These are phyloP conservation scores for Gentiana macrophylla DNA, from an alignment of 257 asterid genomes.

Conservation along the genomic window DNA sequence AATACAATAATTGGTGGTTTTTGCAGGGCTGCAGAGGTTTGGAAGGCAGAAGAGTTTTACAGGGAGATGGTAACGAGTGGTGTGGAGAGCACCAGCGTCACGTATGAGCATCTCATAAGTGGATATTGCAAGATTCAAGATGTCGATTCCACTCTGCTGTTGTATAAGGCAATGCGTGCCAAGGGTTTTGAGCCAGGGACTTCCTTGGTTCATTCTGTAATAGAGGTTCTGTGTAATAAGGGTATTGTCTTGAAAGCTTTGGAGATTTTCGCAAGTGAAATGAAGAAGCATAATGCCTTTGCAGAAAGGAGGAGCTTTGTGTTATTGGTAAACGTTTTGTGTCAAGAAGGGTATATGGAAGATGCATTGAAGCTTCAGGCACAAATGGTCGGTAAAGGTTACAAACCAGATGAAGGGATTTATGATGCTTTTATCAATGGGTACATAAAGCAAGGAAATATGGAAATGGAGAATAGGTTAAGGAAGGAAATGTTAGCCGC, in stretches of 20 bases:
- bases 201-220: conserved; percentile 37
- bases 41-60: conserved; percentile 57
- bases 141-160: conserved; percentile 30
- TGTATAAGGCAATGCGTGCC: conserved; percentile 57
- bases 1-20: conserved; percentile 65
- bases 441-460: conserved; percentile 40
- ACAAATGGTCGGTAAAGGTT: conserved; percentile 69
- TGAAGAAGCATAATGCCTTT: conserved; percentile 32
- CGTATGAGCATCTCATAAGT: conserved; percentile 57
- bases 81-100: conserved; percentile 43
- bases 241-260: conserved; percentile 31
- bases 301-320: conserved; percentile 44
- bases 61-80: conserved; percentile 56
- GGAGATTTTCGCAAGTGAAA: conserved; percentile 24
- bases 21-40: conserved; percentile 45
- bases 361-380: conserved; percentile 67
- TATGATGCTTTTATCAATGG: conserved; percentile 57
- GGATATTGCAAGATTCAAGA: conserved; percentile 54
- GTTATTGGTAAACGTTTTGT: conserved; percentile 40
- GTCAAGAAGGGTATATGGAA: conserved; percentile 50
- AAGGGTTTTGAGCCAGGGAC: conserved; percentile 39
- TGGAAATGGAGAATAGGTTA: conserved; percentile 34
- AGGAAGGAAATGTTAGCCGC: conserved; percentile 40
- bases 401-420: conserved; percentile 40
- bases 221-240: conserved; percentile 38